phyloP scores from a whole-genome alignment of 2,329 filamentous ascomycete species.

The Fusarium pseudonygamai region DNA sequence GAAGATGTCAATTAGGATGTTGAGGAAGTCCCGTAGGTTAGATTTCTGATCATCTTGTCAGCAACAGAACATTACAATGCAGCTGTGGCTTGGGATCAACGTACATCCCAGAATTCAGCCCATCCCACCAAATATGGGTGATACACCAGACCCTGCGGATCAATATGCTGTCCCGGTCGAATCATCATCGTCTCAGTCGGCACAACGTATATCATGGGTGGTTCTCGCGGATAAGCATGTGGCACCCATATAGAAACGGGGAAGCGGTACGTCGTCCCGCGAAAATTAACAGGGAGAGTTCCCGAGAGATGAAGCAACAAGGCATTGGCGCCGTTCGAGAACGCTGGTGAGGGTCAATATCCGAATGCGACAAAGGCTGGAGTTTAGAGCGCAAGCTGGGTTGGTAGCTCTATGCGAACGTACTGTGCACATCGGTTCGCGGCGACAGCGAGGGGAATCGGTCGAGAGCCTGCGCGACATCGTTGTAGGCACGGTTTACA shows the following conservation, averaged over 20 bases:
- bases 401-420: conserved; percentile 42
- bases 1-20: conserved; percentile 85
- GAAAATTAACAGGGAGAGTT: conserved; percentile 90
- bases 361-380: conserved; percentile 9
- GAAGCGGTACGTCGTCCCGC: conserved; percentile 89
- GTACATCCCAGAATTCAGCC: conserved; percentile 88
- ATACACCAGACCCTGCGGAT: conserved; percentile 91
- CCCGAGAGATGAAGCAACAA: conserved; percentile 87
- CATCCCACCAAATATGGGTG: conserved; percentile 95
- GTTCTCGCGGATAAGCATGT: conserved; percentile 85
- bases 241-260: conserved; percentile 94
- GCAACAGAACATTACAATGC: background rate
- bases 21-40: conserved; percentile 82
- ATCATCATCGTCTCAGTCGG: conserved; percentile 90
- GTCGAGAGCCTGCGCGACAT: conserved; percentile 84
- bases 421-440: conserved; percentile 95
- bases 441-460: conserved; percentile 83
- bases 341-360: conserved; percentile 65
- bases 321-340: conserved; percentile 86
- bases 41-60: conserved; percentile 69
- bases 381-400: conserved; percentile 17
- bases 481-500: conserved; percentile 90
- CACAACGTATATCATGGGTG: conserved; percentile 88
- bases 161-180: conserved; percentile 92
- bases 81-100: conserved; percentile 43